Conservation (phyloP, 75 land plant species). For the Picea glauca region DNA sequence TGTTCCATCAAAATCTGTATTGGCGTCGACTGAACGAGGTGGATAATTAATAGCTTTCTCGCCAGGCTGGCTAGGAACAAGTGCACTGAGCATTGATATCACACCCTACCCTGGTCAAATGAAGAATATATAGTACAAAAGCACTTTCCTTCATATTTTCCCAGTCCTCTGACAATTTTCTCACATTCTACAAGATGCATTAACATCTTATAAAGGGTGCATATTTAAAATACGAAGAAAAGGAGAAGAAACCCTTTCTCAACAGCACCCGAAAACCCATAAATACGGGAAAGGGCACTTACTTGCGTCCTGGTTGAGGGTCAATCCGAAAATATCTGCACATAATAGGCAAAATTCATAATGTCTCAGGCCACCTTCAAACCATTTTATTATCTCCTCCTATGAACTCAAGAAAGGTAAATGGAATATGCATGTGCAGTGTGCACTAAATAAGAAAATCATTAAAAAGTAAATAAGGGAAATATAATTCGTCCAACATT, state of each 20-base stretch:
- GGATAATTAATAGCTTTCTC: conserved; percentile 82
- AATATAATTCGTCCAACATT: neutral
- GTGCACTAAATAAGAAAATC: neutral
- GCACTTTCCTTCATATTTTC: neutral
- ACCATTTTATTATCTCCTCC: neutral
- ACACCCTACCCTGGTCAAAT: conserved; percentile 19
- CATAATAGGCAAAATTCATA: neutral
- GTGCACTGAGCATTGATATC: conserved; percentile 44
- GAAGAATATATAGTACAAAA: conserved; percentile 11
- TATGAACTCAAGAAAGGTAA: neutral
- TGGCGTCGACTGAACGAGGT: conserved; percentile 80
- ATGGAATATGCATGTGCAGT: neutral
- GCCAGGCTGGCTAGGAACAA: conserved; percentile 63
- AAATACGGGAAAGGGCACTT: conserved; percentile 21
- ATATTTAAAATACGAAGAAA: neutral
- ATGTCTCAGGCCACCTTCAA: neutral
- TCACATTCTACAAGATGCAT: neutral
- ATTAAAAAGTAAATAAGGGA: neutral
- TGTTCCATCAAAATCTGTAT: conserved; percentile 88
- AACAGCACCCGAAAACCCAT: neutral
- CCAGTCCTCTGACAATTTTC: neutral
- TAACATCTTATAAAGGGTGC: neutral
- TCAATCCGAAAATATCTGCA: conserved; percentile 79
- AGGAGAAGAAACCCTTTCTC: neutral
- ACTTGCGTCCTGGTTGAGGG: conserved; percentile 90